Evolutionary conservation across 140 eudicot genomes (phyloP).

Genomic region (Senecio squalidus): DNA sequence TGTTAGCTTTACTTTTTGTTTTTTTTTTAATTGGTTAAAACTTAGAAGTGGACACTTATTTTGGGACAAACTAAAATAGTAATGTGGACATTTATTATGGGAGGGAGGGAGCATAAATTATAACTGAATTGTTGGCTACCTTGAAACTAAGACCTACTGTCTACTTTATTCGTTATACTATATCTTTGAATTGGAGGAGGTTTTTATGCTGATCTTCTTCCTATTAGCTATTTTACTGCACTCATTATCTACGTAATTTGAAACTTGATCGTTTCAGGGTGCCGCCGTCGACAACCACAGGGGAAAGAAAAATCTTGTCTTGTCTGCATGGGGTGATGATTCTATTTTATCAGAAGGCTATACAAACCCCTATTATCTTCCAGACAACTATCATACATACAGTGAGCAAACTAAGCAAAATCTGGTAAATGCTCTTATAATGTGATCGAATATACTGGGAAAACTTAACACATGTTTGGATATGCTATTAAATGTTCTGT

Average conservation of each 20-base stretch:
- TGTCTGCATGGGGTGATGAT: slow-evolving; percentile 94
- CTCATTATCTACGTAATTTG: slow-evolving; percentile 8
- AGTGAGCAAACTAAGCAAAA: slow-evolving; percentile 80
- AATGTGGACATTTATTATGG: no score
- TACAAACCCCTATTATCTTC: slow-evolving; percentile 59
- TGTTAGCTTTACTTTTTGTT: no score
- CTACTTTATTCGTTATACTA: not conserved
- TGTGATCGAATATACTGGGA: not conserved
- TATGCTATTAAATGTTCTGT: slow-evolving; percentile 3
- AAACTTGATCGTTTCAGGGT: slow-evolving; percentile 37
- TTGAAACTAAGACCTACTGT: no score
- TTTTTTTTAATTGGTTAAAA: no score
- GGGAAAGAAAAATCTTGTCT: slow-evolving; percentile 80
- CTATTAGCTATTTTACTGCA: slow-evolving; percentile 8
- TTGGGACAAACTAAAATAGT: no score
- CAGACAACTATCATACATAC: slow-evolving; percentile 58
- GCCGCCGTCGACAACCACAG: slow-evolving; percentile 79
- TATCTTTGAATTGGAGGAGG: slow-evolving; percentile 1
- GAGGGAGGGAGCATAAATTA: no score
- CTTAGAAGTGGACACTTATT: no score
- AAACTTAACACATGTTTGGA: slow-evolving; percentile 3
- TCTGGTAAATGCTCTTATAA: slow-evolving; percentile 47
- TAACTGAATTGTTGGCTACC: no score
- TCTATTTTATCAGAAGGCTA: slow-evolving; percentile 60
- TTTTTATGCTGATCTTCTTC: slow-evolving; percentile 4